Conservation (phyloP, 2,329 filamentous ascomycete genomes). For the Sphaerulina vaccinii region DNA sequence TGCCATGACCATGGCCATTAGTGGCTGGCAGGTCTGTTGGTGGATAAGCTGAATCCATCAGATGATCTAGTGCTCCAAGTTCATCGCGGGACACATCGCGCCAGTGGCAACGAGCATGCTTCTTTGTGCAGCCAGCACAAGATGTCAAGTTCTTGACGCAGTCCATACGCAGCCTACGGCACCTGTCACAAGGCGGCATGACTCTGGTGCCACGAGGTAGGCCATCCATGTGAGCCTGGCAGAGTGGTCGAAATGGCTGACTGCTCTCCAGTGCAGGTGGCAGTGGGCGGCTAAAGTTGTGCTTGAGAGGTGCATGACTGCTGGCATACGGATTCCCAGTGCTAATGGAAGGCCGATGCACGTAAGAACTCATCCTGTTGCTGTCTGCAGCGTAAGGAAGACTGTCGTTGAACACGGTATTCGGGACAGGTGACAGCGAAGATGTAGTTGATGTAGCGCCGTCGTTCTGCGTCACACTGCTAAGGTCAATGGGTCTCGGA, state of each 20-base stretch:
- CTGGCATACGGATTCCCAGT: conserved; percentile 19
- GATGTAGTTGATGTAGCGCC: conserved; percentile 28
- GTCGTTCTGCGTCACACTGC: conserved; percentile 14
- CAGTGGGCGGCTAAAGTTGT: conserved; percentile 41
- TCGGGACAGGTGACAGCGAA: conserved; percentile 34
- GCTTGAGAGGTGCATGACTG: conserved; percentile 30
- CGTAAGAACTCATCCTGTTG: conserved; percentile 10
- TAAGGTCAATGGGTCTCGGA: conserved; percentile 7
- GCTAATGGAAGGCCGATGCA: conserved; percentile 31
- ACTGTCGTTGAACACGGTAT: conserved; percentile 27
- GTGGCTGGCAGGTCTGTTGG: conserved; percentile 6
- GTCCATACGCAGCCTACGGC: conserved; percentile 73
- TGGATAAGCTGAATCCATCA: conserved; percentile 29
- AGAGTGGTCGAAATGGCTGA: conserved; percentile 39
- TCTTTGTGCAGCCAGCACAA: conserved; percentile 83
- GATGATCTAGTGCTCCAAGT: conserved; percentile 35
- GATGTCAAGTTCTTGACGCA: conserved; percentile 84
- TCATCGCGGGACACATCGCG: conserved; percentile 76
- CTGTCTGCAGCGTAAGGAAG: conserved; percentile 26
- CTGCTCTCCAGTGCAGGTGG: conserved; percentile 38
- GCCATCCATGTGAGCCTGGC: conserved; percentile 66
- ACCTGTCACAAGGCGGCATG: conserved; percentile 80
- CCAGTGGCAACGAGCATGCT: conserved; percentile 87
- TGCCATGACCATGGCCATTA: conserved; percentile 28
- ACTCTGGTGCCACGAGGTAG: conserved; percentile 72